phyloP scores from a whole-genome alignment of 2,329 filamentous ascomycete genomes.

The Corynespora cassiicola region DNA sequence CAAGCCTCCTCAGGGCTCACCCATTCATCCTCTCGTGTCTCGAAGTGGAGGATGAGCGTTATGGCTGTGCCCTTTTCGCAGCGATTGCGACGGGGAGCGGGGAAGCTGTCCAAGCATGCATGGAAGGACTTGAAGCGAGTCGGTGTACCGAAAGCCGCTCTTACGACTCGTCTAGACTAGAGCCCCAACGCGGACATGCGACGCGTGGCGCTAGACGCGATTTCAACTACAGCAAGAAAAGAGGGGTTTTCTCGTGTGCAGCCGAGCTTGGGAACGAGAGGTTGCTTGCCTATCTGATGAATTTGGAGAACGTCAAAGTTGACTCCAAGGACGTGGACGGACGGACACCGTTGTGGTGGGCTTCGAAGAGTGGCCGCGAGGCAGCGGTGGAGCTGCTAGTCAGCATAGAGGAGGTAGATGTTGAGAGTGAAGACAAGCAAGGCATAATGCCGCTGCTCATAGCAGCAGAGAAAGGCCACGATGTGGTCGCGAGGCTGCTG shows the following conservation, averaged over 20 bases:
- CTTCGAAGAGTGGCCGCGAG: slow-evolving; percentile 8
- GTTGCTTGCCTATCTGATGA: slow-evolving; percentile 23
- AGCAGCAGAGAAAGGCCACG: background rate
- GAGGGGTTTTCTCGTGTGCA: slow-evolving; percentile 30
- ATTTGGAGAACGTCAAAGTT: slow-evolving; percentile 18
- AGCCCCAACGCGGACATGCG: slow-evolving; percentile 1
- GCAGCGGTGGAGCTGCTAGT: slow-evolving; percentile 8
- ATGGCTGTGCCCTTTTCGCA: slow-evolving; percentile 44
- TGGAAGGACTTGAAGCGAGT: slow-evolving; percentile 18
- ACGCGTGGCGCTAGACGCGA: slow-evolving; percentile 11
- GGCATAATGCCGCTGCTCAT: slow-evolving; percentile 6
- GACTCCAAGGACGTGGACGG: slow-evolving; percentile 10
- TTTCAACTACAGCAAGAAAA: slow-evolving; percentile 18
- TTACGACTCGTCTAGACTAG: slow-evolving; percentile 1
- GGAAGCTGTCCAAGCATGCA: slow-evolving; percentile 24
- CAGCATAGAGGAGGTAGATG: background rate
- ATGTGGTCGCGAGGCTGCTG: slow-evolving; percentile 5
- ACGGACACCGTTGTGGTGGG: slow-evolving; percentile 13
- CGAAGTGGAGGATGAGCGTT: slow-evolving; percentile 34
- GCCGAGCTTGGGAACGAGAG: slow-evolving; percentile 23
- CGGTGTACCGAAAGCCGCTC: slow-evolving; percentile 16
- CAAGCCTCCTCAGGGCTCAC: slow-evolving; percentile 36
- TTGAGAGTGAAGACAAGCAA: slow-evolving; percentile 9
- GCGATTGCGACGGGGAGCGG: slow-evolving; percentile 38
- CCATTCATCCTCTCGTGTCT: slow-evolving; percentile 20